Evolutionary conservation across 495 filamentous ascomycete species (phyloP).

Genomic region (Penicillium turbatum): DNA sequence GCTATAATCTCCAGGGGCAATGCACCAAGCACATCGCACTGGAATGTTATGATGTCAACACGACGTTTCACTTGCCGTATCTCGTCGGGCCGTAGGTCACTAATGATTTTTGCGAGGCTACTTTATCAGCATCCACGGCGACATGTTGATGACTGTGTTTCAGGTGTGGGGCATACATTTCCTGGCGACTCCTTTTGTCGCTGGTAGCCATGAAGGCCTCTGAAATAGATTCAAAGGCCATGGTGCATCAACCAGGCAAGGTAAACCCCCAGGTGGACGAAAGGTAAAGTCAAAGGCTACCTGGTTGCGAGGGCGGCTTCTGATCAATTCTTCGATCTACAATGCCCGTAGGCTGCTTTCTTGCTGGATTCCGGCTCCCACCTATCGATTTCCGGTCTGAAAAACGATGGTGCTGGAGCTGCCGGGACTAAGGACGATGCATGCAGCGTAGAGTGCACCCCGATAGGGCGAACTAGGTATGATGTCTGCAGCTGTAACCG

Average conservation of each 20-base stretch:
- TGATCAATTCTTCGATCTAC: too few relatives aligned
- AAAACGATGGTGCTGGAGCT: too few relatives aligned
- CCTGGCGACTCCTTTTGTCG: neutral
- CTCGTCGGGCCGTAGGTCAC: constrained; percentile 14
- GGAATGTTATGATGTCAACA: constrained; percentile 18
- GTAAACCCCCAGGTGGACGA: too few relatives aligned
- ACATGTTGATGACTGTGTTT: neutral
- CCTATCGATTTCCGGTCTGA: too few relatives aligned
- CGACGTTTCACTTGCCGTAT: constrained; percentile 30
- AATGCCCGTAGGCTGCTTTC: too few relatives aligned
- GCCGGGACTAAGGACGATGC: too few relatives aligned
- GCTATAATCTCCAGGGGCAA: constrained; percentile 33
- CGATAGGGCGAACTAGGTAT: too few relatives aligned
- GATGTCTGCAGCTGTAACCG: too few relatives aligned
- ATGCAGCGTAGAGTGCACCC: too few relatives aligned
- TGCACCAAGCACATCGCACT: constrained; percentile 33
- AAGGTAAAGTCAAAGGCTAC: neutral
- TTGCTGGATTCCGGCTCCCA: too few relatives aligned
- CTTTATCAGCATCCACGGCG: neutral
- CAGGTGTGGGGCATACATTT: neutral
- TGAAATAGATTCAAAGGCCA: neutral
- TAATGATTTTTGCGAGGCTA: neutral
- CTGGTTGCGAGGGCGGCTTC: too few relatives aligned
- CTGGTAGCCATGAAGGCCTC: neutral
- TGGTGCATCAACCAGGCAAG: neutral